phyloP scores from a whole-genome alignment of 73 alveolate species.

The Uronychia setigera region DNA sequence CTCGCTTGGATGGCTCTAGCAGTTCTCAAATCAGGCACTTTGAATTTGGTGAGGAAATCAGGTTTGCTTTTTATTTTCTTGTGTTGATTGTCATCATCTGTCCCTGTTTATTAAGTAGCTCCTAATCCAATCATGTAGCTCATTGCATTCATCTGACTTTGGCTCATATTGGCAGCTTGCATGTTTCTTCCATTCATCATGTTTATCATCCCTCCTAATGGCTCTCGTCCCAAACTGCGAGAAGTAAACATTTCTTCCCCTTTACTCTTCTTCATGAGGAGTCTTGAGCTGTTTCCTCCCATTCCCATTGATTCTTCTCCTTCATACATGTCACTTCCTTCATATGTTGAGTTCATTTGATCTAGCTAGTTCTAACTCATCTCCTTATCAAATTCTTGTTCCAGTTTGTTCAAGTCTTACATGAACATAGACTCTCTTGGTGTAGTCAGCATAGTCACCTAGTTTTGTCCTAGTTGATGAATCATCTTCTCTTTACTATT shows the following conservation, averaged over 20 bases:
- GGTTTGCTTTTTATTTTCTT: neutral
- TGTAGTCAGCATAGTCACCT: no score
- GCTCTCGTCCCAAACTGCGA: no score
- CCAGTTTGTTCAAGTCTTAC: no score
- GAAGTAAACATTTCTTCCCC: no score
- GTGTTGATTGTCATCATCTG: neutral
- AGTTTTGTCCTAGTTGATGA: no score
- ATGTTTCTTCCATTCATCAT: no score
- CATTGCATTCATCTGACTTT: neutral
- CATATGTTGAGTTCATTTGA: neutral
- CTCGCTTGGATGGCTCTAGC: slow-evolving; percentile 21
- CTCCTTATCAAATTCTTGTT: no score
- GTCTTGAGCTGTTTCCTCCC: no score
- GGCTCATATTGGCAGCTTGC: no score
- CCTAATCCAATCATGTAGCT: neutral
- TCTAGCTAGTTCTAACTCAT: neutral
- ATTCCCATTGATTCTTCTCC: neutral
- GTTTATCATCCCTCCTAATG: no score
- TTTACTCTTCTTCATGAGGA: no score
- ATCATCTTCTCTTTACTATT: neutral
- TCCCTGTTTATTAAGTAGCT: neutral
- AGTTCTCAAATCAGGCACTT: slow-evolving; percentile 6
- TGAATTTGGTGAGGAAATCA: slow-evolving; percentile 17
- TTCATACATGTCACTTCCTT: neutral
- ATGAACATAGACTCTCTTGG: no score